phyloP scores from a whole-genome alignment of 345 rosid species.

The Hevea brasiliensis region DNA sequence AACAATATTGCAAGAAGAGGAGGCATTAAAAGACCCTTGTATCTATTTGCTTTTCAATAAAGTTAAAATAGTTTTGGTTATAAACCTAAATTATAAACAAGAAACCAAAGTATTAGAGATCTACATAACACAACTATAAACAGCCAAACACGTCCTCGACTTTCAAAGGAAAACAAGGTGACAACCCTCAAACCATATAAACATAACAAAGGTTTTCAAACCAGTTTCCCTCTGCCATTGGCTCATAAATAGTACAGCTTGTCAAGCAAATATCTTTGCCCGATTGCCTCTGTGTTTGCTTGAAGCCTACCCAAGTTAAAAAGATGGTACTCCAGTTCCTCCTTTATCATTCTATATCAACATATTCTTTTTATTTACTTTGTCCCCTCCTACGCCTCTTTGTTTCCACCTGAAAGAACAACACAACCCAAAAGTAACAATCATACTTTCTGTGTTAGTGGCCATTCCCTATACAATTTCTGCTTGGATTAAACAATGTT shows the following conservation, averaged over 20 bases:
- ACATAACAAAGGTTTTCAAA: too few species aligned
- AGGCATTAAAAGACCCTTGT: slow-evolving; percentile 2
- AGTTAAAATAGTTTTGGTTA: slow-evolving; percentile 23
- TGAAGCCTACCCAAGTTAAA: slow-evolving; percentile 27
- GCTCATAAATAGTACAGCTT: slow-evolving; percentile 10
- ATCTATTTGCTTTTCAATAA: slow-evolving; percentile 24
- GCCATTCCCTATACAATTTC: background rate
- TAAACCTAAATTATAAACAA: slow-evolving; percentile 36
- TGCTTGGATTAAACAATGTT: background rate
- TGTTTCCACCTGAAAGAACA: slow-evolving; percentile 59
- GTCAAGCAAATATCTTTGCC: slow-evolving; percentile 5
- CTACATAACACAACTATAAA: slow-evolving; percentile 27
- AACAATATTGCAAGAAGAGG: background rate
- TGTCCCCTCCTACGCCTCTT: slow-evolving; percentile 60
- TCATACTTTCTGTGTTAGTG: background rate
- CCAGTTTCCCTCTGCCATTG: too few species aligned
- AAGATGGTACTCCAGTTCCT: slow-evolving; percentile 10
- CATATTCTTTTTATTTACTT: slow-evolving; percentile 1
- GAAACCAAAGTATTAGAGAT: slow-evolving; percentile 1
- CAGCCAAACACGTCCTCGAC: slow-evolving; percentile 32
- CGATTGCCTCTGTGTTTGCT: slow-evolving; percentile 24
- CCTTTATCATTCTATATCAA: slow-evolving; percentile 16
- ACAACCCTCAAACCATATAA: too few species aligned
- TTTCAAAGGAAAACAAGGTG: too few species aligned
- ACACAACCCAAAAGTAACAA: background rate